Evolutionary conservation across 2,329 filamentous ascomycete species (phyloP), one percentile per base, ranked within the genome.

Genomic region (Phyllosticta citrichinensis): DNA sequence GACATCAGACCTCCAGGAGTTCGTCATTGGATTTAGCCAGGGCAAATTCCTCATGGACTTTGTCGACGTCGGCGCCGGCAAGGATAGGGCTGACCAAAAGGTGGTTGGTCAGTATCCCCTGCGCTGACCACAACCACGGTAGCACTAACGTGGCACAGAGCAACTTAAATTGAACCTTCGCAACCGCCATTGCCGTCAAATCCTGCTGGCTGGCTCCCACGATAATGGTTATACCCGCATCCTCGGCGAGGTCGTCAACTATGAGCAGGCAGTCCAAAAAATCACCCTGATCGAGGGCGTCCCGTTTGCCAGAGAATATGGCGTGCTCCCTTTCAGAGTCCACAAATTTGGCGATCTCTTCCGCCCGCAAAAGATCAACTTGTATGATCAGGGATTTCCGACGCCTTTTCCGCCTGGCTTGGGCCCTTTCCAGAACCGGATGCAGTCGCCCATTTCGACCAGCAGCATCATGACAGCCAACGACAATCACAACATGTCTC

Each of bases 111-210:
- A 75, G 82, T 65, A 51, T 53, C 33, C 50, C 53, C 53, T 19
- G 53, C 19, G 5, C 10, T n/a, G 53, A 27, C 14, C 24, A n/a
- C 14, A 12, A 19, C 19, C 8, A 24, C 20, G 27, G 50, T n/a
- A 52, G 9, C 19, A 24, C 50, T 52, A 9, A 20, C 50, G 50
- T 52, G 10, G 50, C 8, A 24, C 64, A 83, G 82, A 82, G 64
- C 74, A 74, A 25, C 80, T 86, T 70, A 80, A 81, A 65, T 69
- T 82, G 55, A 77, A 80, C 69, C 72, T 83, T 57, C 75, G 80
- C 69, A 80, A 85, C 65, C 80, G 78, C 64, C 82, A 84, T 65
- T 86, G 83, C 67, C 82, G 81, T 58, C 82, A 84, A 61, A 79
- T 86, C 58, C 74, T 85, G 56, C 75, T 86, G 40, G 84, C 83